Evolutionary conservation across 352 stramenopile genomes (phyloP), one percentile per base, ranked within the genome.

Genomic region (Pythium phragmiticola): DNA sequence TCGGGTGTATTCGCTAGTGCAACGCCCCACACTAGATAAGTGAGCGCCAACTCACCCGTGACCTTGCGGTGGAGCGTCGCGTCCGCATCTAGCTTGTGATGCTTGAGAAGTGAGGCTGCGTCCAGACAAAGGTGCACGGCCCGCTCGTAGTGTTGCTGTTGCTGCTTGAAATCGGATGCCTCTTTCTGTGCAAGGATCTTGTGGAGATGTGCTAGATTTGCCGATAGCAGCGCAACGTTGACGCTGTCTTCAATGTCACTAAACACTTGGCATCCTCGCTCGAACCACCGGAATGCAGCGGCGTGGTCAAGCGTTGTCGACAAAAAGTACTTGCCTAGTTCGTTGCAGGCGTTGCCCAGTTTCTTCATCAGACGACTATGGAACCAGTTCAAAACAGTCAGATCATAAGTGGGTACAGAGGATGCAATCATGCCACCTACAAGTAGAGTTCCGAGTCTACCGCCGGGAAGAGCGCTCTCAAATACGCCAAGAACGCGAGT

Each of bases 301-400:
- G 77, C 63, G 42, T 88, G 80, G 47, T 88, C 54, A 17, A 57
- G 74, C 1, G 77, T 78, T 0, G 26, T 41, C 2, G 68, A 75
- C 11, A 92, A 62, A 23, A 75, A 91, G 60, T 84, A 84, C 50
- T 95, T 95, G 19, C 84, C 86, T 1, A 90, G 63, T 60, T 95
- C 86, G 57, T 95, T 95, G 41, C 82, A 90, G 2, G 84, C 77
- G 34, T 95, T 95, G n/a, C 86, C 86, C 0, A 95, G 67, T 48
- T 95, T 95, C 63, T 93, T 95, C 82, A 95, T 91, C 55, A 95
- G 58, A 41, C 87, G 59, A 33, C 85, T 94, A 73, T 36, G 34
- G 30, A 19, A 39, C 33, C 19, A 76, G 30, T 36, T 34, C 13
- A 58, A 52, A 16, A 52, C 17, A 34, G 46, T 52, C 17, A 52